Base-by-base conservation (phyloP, 2,329 filamentous ascomycete species). In the Colletotrichum sojae region DNA sequence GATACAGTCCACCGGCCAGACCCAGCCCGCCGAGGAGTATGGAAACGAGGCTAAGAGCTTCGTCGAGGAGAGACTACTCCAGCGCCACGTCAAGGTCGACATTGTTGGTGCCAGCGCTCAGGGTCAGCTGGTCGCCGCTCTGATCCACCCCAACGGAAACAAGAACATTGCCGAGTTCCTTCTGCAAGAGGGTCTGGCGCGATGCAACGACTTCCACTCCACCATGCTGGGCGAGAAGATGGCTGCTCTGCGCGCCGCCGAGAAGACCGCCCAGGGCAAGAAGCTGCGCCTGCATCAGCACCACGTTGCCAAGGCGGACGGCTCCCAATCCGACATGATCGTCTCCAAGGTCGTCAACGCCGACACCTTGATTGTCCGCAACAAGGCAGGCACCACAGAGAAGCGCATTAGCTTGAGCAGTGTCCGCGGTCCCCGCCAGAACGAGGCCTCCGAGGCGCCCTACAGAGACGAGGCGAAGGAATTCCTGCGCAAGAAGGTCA, bases 391-490 rank as follows among this genome's bases (percentile, higher is more conserved):
- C 8, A 86, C 84, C 15, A 85, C 84, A 5, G 96, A 99, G 83
- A 97, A 94, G 86, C 91, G 94, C 75, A 91, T 98, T 79, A 97
- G 91, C 79, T 85, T 99, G 68, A 97, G 94, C 85, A 98, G 95
- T 78, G 89, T 98, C 69, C 91, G 96, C 71, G 95, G 96, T 66
- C 96, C 96, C n/a, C 95, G 97, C 77, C 89, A 92, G 3, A 92
- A 90, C 55, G 95, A 98, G 79, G 89, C 93, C 20, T 92, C 94
- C 66, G 95, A 98, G 81, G 88, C 93, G 48, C 94, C 94, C 0
- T 99, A 95, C 85, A 89, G 90, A 73, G 92, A 96, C 13, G 95
- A 98, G 78, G 95, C 96, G 39, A 99, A 99, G 85, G 96, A 99
- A 79, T 98, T 95, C 78, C 81, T 98, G 72, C 91, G 96, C 63